phyloP scores from a whole-genome alignment of 73 alveolate genomes.

The Uronychia setigera region DNA sequence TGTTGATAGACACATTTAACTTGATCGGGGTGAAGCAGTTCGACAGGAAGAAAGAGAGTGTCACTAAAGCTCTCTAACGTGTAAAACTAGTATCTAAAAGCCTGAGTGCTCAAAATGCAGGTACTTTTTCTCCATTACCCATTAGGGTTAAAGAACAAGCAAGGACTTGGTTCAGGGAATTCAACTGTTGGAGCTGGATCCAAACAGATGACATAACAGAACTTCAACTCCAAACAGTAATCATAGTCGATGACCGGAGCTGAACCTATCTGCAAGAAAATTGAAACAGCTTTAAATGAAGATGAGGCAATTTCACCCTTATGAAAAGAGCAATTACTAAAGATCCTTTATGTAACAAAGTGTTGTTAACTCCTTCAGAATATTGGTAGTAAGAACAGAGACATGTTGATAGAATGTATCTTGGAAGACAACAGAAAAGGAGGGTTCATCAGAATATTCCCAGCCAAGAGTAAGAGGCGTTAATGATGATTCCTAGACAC shows the following conservation, averaged over 20 bases:
- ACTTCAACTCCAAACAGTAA: neutral
- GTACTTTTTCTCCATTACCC: neutral
- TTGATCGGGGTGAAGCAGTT: conserved; percentile 69
- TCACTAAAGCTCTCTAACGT: conserved; percentile 19
- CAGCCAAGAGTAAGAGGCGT: conserved; percentile 43
- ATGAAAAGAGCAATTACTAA: neutral
- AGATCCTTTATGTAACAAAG: neutral
- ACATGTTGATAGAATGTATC: conserved; percentile 46
- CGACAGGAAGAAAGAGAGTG: conserved; percentile 41
- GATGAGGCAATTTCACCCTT: neutral
- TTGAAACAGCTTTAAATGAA: neutral
- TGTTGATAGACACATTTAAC: conserved; percentile 84
- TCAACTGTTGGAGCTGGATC: too few relatives aligned
- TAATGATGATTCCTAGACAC: conserved; percentile 7
- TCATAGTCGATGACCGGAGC: neutral
- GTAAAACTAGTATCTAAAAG: conserved; percentile 3
- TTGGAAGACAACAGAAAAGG: conserved; percentile 52
- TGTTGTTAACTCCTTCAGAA: neutral
- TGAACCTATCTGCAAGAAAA: neutral
- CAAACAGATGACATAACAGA: too few relatives aligned
- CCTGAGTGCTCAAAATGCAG: neutral
- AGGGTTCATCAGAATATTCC: conserved; percentile 58
- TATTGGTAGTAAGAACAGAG: conserved; percentile 22
- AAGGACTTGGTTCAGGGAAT: too few relatives aligned
- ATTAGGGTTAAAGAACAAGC: too few relatives aligned